These are phyloP conservation scores for Lasiosphaeria ovina DNA, from an alignment of 495 filamentous ascomycete species.

Conservation along the genomic window DNA sequence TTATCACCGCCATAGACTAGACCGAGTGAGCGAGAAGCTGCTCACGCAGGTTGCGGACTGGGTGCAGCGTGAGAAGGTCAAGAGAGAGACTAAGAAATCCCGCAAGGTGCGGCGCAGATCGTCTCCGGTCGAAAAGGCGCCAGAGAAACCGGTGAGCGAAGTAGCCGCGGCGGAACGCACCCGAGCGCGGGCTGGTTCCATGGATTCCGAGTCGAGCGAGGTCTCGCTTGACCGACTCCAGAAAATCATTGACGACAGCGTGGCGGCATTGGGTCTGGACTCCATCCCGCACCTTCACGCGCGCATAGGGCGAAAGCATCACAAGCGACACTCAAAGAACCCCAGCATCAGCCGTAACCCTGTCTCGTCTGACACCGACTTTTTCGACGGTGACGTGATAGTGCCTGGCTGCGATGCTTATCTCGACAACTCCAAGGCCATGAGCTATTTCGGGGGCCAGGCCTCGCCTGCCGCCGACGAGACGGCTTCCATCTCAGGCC, in stretches of 20 bases:
- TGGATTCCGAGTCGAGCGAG: slow-evolving; percentile 55
- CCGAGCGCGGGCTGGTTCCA: slow-evolving; percentile 38
- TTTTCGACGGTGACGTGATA: slow-evolving; percentile 64
- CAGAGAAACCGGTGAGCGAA: neutral
- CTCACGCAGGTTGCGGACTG: slow-evolving; percentile 73
- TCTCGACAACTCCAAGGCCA: slow-evolving; percentile 84
- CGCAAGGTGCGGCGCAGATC: slow-evolving; percentile 37
- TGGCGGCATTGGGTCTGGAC: slow-evolving; percentile 45
- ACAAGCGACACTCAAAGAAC: slow-evolving; percentile 29
- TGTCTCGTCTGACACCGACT: slow-evolving; percentile 78
- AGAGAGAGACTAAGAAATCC: slow-evolving; percentile 53
- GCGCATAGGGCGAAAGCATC: slow-evolving; percentile 31
- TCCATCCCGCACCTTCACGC: slow-evolving; percentile 35
- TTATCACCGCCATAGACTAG: slow-evolving; percentile 37
- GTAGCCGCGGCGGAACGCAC: slow-evolving; percentile 10
- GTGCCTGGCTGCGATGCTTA: slow-evolving; percentile 76
- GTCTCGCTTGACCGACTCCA: slow-evolving; percentile 68
- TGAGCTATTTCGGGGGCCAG: slow-evolving; percentile 67
- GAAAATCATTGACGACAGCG: slow-evolving; percentile 63
- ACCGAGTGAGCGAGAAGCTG: slow-evolving; percentile 50
- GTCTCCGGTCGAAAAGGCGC: slow-evolving; percentile 13
- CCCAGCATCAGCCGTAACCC: slow-evolving; percentile 29
- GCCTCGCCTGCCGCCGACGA: slow-evolving; percentile 44
- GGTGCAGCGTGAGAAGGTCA: slow-evolving; percentile 73
- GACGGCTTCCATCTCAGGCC: slow-evolving; percentile 37